Evolutionary conservation across 768 basidiomycete genomes (phyloP).

Genomic region (Trametopsis cervina): DNA sequence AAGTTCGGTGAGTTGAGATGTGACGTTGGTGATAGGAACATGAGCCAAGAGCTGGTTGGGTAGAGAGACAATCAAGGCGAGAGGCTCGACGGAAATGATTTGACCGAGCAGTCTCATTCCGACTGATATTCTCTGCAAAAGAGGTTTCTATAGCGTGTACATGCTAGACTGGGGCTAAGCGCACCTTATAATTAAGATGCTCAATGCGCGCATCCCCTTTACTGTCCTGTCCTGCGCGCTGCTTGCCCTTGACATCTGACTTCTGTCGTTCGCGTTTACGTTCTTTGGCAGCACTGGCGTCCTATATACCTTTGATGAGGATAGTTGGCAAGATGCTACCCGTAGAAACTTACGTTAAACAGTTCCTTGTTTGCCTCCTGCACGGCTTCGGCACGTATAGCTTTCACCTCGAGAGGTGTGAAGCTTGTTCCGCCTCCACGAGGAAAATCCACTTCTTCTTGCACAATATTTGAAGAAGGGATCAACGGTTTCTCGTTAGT

Average conservation of each 20-base stretch:
- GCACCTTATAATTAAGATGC: slow-evolving; percentile 89
- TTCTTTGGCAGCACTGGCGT: slow-evolving; percentile 33
- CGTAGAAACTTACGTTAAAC: slow-evolving; percentile 44
- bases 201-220: slow-evolving; percentile 73
- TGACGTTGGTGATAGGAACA: slow-evolving; percentile 90
- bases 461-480: slow-evolving; percentile 31
- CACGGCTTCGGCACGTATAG: slow-evolving; percentile 74
- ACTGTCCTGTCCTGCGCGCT: slow-evolving; percentile 21
- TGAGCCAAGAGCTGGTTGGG: slow-evolving; percentile 93
- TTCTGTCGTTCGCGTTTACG: slow-evolving; percentile 43
- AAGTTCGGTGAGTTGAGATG: slow-evolving; percentile 63
- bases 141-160: slow-evolving; percentile 4
- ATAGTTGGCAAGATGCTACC: slow-evolving; percentile 2
- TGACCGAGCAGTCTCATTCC: slow-evolving; percentile 91
- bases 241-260: slow-evolving; percentile 30
- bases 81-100: slow-evolving; percentile 78
- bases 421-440: slow-evolving; percentile 88
- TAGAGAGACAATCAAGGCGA: slow-evolving; percentile 88
- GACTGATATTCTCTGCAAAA: slow-evolving; percentile 58
- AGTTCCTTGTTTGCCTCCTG: slow-evolving; percentile 81
- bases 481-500: slow-evolving; percentile 23
- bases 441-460: slow-evolving; percentile 88
- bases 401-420: slow-evolving; percentile 85
- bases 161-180: slow-evolving; percentile 8
- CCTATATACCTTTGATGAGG: background rate